Evolutionary conservation across 2,329 filamentous ascomycete genomes (phyloP).

Genomic region (Huntiella moniliformis): DNA sequence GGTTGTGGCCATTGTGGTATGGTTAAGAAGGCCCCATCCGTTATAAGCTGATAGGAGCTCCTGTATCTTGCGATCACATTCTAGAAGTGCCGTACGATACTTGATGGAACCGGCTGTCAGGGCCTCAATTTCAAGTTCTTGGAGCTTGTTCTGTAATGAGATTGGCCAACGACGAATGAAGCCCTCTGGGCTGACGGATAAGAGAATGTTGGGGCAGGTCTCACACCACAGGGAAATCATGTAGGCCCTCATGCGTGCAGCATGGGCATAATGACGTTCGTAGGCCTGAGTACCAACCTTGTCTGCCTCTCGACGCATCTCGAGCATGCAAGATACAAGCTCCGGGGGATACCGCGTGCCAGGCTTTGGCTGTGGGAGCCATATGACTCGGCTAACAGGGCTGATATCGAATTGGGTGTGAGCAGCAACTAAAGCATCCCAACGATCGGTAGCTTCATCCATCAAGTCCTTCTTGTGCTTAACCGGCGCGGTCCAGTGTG

Average conservation of each 20-base stretch:
- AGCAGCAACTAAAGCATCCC: neutral
- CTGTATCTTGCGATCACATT: constrained; percentile 1
- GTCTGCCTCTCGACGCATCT: constrained; percentile 1
- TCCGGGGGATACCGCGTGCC: constrained; percentile 4
- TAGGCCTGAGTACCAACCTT: neutral
- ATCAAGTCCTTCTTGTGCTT: constrained; percentile 1
- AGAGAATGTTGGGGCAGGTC: neutral
- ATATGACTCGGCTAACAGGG: neutral
- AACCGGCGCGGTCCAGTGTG: neutral
- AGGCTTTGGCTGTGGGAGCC: neutral
- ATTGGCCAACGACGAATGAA: constrained; percentile 8
- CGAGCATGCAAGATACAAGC: constrained; percentile 2
- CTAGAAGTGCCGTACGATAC: neutral
- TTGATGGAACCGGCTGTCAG: neutral
- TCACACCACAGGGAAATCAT: constrained; percentile 4
- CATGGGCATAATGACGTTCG: neutral
- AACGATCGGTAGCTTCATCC: neutral
- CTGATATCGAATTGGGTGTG: neutral
- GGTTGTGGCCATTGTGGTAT: neutral
- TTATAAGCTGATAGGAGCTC: constrained; percentile 1
- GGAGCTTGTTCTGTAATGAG: neutral
- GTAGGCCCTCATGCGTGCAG: constrained; percentile 1
- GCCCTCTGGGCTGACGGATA: constrained; percentile 2
- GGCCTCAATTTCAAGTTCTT: neutral
- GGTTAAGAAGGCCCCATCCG: constrained; percentile 1